A percentile compares a stretch with the other conserved stretches of the same genome.
These are phyloP conservation scores for Helicostylum pulchrum DNA, from an alignment of 192 early-diverging fungal species.

Conservation along the genomic window DNA sequence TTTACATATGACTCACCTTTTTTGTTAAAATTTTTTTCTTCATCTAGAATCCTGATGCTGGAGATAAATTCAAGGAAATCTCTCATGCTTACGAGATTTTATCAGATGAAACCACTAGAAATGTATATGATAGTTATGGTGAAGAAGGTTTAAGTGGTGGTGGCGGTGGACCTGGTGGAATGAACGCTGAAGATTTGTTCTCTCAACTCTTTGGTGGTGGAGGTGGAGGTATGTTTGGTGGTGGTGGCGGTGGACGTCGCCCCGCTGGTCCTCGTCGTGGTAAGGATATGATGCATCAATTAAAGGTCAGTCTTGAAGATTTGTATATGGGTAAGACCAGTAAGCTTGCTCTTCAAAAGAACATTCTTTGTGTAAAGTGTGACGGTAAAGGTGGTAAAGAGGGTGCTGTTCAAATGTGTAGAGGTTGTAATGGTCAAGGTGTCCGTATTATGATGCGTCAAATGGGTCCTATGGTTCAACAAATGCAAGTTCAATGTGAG, in stretches of 20 bases:
- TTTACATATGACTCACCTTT: too few relatives aligned
- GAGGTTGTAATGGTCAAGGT: constrained; percentile 86
- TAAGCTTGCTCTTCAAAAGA: constrained; percentile 94
- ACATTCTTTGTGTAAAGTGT: constrained; percentile 89
- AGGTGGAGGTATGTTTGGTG: constrained; percentile 73
- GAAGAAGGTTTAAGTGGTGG: constrained; percentile 86
- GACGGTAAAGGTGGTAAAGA: constrained; percentile 97
- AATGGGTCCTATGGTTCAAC: constrained; percentile 99
- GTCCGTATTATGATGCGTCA: constrained; percentile 87
- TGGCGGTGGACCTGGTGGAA: constrained; percentile 51
- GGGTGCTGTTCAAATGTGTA: constrained; percentile 83
- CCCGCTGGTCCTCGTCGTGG: constrained; percentile 78
- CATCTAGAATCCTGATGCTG: constrained; percentile 78
- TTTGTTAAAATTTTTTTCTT: not conserved
- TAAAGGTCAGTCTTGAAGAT: constrained; percentile 87
- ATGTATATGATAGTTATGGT: constrained; percentile 92
- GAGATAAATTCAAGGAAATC: constrained; percentile 97
- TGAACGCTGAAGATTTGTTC: constrained; percentile 94
- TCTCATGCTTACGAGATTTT: constrained; percentile 97
- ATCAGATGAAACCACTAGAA: constrained; percentile 87
- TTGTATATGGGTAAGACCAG: constrained; percentile 87
- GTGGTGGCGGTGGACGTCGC: constrained; percentile 32
- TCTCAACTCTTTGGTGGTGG: constrained; percentile 92
- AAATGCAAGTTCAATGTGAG: constrained; percentile 95
- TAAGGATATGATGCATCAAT: constrained; percentile 90